A percentile compares a stretch with the other conserved stretches of the same genome.
phyloP scores from a whole-genome alignment of 345 rosid genomes.

The Melaleuca alternifolia region DNA sequence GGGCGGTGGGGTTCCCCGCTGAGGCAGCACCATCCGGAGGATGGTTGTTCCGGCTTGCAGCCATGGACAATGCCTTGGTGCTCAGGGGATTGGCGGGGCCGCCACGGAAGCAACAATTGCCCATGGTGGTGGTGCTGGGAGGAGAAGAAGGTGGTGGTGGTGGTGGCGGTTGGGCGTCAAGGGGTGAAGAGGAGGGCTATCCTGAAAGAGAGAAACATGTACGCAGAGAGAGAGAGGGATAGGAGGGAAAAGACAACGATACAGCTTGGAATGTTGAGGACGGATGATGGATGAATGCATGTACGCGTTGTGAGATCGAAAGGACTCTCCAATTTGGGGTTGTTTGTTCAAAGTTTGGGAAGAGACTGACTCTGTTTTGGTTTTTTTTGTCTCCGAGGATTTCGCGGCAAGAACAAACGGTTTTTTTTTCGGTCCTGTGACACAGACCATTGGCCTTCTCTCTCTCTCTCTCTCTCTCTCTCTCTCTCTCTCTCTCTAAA shows the following conservation, averaged over 20 bases:
- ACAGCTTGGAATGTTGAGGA: neutral
- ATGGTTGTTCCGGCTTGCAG: neutral
- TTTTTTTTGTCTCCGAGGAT: neutral
- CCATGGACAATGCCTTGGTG: constrained; percentile 6
- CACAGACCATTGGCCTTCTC: neutral
- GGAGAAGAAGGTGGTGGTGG: neutral
- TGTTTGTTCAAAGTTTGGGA: neutral
- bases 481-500: neutral
- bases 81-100: constrained; percentile 11
- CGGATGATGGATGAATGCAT: neutral
- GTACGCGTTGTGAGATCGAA: neutral
- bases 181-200: neutral
- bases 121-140: constrained; percentile 25
- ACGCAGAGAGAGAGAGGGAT: neutral
- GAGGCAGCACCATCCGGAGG: neutral
- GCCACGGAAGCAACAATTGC: constrained; percentile 66
- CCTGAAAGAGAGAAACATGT: neutral
- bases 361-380: neutral
- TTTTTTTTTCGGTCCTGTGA: neutral
- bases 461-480: neutral
- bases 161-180: neutral
- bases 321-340: neutral
- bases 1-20: constrained; percentile 8
- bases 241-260: neutral
- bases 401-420: constrained; percentile 2